Conservation (phyloP, 2,329 filamentous ascomycete species). For the Aspergillus phoenicis region DNA sequence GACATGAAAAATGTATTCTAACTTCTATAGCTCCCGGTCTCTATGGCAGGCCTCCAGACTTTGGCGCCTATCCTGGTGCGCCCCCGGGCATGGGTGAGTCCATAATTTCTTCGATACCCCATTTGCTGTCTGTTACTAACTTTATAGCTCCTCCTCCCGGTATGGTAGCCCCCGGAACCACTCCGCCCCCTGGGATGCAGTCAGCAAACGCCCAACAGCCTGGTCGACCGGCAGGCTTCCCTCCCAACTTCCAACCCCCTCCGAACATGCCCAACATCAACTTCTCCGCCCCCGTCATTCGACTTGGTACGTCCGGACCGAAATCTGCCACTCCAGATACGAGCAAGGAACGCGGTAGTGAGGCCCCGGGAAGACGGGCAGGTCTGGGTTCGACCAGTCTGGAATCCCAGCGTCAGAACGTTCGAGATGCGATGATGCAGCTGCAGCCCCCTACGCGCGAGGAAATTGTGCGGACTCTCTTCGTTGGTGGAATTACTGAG, state of each 20-base stretch:
- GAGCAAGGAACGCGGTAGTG: constrained; percentile 48
- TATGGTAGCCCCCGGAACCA: constrained; percentile 78
- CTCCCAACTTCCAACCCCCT: constrained; percentile 82
- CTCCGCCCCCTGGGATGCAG: constrained; percentile 75
- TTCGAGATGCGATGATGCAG: constrained; percentile 69
- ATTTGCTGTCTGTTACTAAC: constrained; percentile 21
- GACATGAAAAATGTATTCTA: constrained; percentile 12
- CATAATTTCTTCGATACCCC: not conserved
- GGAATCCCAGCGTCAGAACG: constrained; percentile 68
- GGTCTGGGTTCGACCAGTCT: constrained; percentile 64
- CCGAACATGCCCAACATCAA: constrained; percentile 96
- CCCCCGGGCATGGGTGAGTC: constrained; percentile 79
- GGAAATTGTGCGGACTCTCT: constrained; percentile 88
- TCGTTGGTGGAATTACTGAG: constrained; percentile 82
- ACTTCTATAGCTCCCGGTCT: constrained; percentile 45
- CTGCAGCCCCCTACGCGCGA: constrained; percentile 82
- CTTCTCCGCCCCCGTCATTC: constrained; percentile 94
- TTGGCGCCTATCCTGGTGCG: constrained; percentile 70
- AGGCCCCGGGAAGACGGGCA: constrained; percentile 52
- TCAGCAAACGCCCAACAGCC: constrained; percentile 73
- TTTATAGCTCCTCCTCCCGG: constrained; percentile 71
- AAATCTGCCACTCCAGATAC: constrained; percentile 57
- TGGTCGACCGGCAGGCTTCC: constrained; percentile 78
- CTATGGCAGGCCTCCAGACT: constrained; percentile 76
- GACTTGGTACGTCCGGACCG: constrained; percentile 76